Evolutionary conservation across 805 yeast species (phyloP).

Genomic region (Spathaspora passalidarum): DNA sequence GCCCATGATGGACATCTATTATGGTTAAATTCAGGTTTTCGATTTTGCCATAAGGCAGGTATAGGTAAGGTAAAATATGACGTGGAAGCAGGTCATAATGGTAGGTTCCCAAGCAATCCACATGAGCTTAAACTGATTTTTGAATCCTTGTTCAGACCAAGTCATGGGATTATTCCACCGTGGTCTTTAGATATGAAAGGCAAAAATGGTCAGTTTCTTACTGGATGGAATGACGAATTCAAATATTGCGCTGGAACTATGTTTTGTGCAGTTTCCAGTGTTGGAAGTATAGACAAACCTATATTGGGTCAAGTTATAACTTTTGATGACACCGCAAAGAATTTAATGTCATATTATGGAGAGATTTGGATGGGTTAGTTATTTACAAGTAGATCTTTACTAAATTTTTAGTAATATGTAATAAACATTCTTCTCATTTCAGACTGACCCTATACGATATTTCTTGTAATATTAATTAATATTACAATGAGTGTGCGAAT

Average conservation of each 20-base stretch:
- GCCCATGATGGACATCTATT: constrained; percentile 29
- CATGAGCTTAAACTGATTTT: too few relatives aligned
- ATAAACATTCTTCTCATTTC: too few relatives aligned
- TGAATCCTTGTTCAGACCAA: too few relatives aligned
- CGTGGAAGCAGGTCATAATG: constrained; percentile 14
- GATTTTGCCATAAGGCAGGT: constrained; percentile 33
- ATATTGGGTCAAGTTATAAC: constrained; percentile 26
- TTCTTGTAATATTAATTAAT: too few relatives aligned
- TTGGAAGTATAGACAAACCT: constrained; percentile 49
- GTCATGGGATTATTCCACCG: too few relatives aligned
- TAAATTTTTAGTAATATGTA: too few relatives aligned
- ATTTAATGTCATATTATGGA: constrained; percentile 44
- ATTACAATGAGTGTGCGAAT: too few relatives aligned
- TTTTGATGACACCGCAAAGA: constrained; percentile 31
- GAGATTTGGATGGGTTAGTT: constrained; percentile 49
- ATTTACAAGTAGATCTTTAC: too few relatives aligned
- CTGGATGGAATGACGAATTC: constrained; percentile 49
- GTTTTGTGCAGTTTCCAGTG: constrained; percentile 60
- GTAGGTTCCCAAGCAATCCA: too few relatives aligned
- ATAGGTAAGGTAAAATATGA: constrained; percentile 27
- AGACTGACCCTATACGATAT: too few relatives aligned
- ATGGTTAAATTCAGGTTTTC: constrained; percentile 45
- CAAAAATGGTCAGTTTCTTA: constrained; percentile 45
- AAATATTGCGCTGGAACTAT: constrained; percentile 52
- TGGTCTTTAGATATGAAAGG: constrained; percentile 25